Evolutionary conservation across 805 yeast species (phyloP).

Genomic region (Komagataella ulmi): DNA sequence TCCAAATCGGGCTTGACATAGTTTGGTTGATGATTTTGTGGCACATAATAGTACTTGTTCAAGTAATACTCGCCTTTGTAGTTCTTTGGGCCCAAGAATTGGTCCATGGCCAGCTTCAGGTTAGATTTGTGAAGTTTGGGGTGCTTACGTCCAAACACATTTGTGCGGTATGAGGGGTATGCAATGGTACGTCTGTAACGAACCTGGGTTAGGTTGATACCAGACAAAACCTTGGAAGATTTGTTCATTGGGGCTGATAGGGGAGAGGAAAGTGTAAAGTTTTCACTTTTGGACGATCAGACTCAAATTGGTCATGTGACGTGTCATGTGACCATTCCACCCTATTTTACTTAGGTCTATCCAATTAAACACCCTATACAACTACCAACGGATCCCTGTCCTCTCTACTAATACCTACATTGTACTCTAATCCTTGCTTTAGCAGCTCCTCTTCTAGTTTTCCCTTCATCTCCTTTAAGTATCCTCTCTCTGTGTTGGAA

Average conservation of each 20-base stretch:
- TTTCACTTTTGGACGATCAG: background rate
- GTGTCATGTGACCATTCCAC: background rate
- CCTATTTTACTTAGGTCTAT: background rate
- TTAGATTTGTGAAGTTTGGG: slow-evolving; percentile 31
- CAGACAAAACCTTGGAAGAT: background rate
- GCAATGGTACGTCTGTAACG: slow-evolving; percentile 38
- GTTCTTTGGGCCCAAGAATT: slow-evolving; percentile 74
- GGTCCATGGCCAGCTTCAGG: slow-evolving; percentile 50
- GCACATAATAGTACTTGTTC: slow-evolving; percentile 63
- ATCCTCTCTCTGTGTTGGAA: slow-evolving; percentile 88
- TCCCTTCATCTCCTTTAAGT: slow-evolving; percentile 35
- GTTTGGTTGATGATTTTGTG: slow-evolving; percentile 57
- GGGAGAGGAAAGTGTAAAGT: background rate
- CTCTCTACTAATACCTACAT: slow-evolving; percentile 32
- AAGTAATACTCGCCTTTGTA: slow-evolving; percentile 68
- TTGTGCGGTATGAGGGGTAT: slow-evolving; percentile 37
- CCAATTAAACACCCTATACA: slow-evolving; percentile 2
- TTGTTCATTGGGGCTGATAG: background rate
- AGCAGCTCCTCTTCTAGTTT: slow-evolving; percentile 34
- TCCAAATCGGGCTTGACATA: slow-evolving; percentile 49
- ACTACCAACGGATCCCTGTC: slow-evolving; percentile 52
- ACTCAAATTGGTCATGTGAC: background rate
- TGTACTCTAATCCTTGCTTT: slow-evolving; percentile 15
- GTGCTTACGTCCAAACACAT: slow-evolving; percentile 24
- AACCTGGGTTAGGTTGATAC: slow-evolving; percentile 15